Percentiles rank a stretch among this genome's conserved stretches.
Evolutionary conservation across 2,329 filamentous ascomycete species (phyloP).

Genomic region (Botrytis fabae): DNA sequence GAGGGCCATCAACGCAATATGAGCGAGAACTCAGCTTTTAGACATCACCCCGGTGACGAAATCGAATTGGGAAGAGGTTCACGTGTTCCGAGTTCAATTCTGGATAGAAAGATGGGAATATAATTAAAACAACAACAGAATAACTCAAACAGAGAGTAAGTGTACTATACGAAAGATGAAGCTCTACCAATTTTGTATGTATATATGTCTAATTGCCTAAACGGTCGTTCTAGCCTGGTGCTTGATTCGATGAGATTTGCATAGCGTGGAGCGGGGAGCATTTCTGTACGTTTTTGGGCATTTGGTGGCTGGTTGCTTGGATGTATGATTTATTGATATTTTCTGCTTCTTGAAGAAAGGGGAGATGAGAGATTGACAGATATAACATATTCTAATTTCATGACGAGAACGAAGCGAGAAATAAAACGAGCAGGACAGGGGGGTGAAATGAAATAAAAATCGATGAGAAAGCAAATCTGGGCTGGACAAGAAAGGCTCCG

Average conservation of each 20-base stretch:
- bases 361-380: background rate
- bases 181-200: background rate
- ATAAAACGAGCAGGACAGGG: no score
- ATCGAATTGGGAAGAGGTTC: slow-evolving; percentile 34
- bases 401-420: background rate
- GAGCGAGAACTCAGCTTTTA: slow-evolving; percentile 39
- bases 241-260: slow-evolving; percentile 22
- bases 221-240: slow-evolving; percentile 23
- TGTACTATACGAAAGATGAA: background rate
- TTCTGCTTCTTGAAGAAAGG: background rate
- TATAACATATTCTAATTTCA: slow-evolving; percentile 16
- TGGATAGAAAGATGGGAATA: slow-evolving; percentile 37
- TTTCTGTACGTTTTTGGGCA: background rate
- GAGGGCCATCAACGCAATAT: slow-evolving; percentile 33
- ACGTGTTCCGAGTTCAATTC: slow-evolving; percentile 38
- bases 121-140: slow-evolving; percentile 20
- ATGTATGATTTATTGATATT: background rate
- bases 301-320: slow-evolving; percentile 3
- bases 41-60: slow-evolving; percentile 40
- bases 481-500: background rate
- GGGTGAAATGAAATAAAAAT: background rate
- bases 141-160: slow-evolving; percentile 5
- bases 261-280: slow-evolving; percentile 18
- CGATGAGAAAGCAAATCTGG: background rate
- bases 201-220: slow-evolving; percentile 3